phyloP scores from a whole-genome alignment of 257 asterid species.

The Schizonepeta tenuifolia region DNA sequence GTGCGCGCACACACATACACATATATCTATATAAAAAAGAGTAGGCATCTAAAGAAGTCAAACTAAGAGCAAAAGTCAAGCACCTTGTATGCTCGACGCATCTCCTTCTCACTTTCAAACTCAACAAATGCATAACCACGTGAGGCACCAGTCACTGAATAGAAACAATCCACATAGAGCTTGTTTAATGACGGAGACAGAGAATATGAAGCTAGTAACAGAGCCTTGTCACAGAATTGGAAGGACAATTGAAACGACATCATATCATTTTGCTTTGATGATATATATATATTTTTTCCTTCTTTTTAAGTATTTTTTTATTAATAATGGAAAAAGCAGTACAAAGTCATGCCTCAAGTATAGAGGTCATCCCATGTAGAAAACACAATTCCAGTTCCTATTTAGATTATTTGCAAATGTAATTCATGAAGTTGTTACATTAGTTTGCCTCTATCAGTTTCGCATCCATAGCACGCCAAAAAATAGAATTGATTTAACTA shows the following conservation, averaged over 20 bases:
- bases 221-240: background rate
- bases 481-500: background rate
- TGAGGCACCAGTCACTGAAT: constrained; percentile 93
- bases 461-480: background rate
- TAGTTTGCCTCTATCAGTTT: background rate
- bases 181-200: constrained; percentile 10
- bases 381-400: background rate
- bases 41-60: background rate
- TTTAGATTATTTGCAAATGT: background rate
- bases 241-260: background rate
- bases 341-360: background rate
- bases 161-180: constrained; percentile 20
- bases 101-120: constrained; percentile 85
- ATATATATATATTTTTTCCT: too few relatives aligned
- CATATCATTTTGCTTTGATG: background rate
- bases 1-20: background rate
- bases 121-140: constrained; percentile 94
- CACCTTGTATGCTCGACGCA: constrained; percentile 88
- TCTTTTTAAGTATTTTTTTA: too few relatives aligned
- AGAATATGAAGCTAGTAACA: background rate
- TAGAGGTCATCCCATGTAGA: background rate
- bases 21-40: background rate
- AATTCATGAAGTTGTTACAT: background rate
- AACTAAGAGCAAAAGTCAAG: constrained; percentile 14
- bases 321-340: background rate